A percentile compares a stretch with the other conserved stretches of the same genome.
phyloP scores from a whole-genome alignment of 768 basidiomycete species.

The Boletus speciosus region DNA sequence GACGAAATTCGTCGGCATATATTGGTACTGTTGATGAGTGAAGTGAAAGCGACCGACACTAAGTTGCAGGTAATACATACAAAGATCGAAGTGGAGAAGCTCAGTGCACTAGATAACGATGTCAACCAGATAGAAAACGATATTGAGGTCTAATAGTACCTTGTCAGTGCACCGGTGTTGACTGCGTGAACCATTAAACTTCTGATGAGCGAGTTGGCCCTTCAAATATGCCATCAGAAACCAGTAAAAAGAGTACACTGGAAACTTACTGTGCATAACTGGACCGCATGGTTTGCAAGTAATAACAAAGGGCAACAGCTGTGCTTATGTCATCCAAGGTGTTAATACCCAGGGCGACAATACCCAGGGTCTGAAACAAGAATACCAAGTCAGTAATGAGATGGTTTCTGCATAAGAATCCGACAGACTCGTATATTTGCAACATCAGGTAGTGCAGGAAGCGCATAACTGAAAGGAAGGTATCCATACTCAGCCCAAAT shows the following conservation, averaged over 20 bases:
- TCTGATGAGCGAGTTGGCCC: constrained; percentile 56
- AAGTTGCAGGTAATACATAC: constrained; percentile 35
- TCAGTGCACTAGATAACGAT: constrained; percentile 19
- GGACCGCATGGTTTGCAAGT: constrained; percentile 51
- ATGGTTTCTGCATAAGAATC: background rate
- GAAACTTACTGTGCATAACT: constrained; percentile 42
- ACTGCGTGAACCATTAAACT: constrained; percentile 56
- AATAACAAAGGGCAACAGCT: constrained; percentile 50
- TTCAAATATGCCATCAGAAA: constrained; percentile 20
- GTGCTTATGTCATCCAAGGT: constrained; percentile 50
- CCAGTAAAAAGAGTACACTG: background rate
- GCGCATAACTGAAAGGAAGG: constrained; percentile 33
- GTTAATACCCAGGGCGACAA: constrained; percentile 46
- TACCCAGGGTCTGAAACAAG: constrained; percentile 41
- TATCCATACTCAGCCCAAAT: background rate
- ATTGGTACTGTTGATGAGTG: constrained; percentile 46
- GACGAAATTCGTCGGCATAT: constrained; percentile 51
- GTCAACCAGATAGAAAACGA: background rate
- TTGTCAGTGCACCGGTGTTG: constrained; percentile 62
- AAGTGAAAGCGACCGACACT: background rate
- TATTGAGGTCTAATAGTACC: constrained; percentile 31
- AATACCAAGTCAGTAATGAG: background rate
- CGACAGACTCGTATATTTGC: constrained; percentile 42
- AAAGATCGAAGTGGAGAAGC: constrained; percentile 50
- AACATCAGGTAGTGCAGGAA: constrained; percentile 43